Conservation (phyloP, 1,139 yeast genomes). For the Scheffersomyces stambukii region DNA sequence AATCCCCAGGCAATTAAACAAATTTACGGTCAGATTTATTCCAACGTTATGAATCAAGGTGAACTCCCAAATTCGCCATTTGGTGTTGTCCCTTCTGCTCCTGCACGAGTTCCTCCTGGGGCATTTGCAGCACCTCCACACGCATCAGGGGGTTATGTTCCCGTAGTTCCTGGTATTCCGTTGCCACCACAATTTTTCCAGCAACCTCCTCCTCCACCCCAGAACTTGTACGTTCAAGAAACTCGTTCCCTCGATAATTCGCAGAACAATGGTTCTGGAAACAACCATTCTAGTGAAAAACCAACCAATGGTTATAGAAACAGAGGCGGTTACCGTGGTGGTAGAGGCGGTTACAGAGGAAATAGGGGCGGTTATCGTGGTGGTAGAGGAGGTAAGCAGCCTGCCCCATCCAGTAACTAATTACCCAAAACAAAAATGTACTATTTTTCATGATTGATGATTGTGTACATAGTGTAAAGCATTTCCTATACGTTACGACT, state of each 20-base stretch:
- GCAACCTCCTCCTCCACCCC: constrained; percentile 14
- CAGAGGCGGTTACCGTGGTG: constrained; percentile 10
- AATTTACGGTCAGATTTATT: constrained; percentile 47
- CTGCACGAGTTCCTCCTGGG: constrained; percentile 12
- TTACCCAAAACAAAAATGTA: background rate
- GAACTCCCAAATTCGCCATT: no score
- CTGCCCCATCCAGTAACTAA: no score
- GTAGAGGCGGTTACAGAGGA: constrained; percentile 21
- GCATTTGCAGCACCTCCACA: constrained; percentile 17
- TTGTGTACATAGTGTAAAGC: background rate
- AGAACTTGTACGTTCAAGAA: background rate
- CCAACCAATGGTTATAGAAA: background rate
- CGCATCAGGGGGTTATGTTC: constrained; percentile 12
- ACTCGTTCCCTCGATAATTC: background rate
- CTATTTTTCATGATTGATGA: background rate
- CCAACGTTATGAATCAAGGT: constrained; percentile 41
- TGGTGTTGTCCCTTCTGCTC: constrained; percentile 16
- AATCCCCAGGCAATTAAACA: constrained; percentile 42
- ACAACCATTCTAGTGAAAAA: background rate
- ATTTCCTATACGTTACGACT: no score
- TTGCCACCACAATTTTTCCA: constrained; percentile 31
- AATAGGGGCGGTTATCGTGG: constrained; percentile 14
- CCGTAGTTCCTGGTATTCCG: constrained; percentile 20
- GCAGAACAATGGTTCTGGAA: background rate
- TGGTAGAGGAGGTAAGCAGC: constrained; percentile 16